Evolutionary conservation across 805 yeast species (phyloP), one percentile per base, ranked within the genome.

Genomic region (Dipodascus albidus): DNA sequence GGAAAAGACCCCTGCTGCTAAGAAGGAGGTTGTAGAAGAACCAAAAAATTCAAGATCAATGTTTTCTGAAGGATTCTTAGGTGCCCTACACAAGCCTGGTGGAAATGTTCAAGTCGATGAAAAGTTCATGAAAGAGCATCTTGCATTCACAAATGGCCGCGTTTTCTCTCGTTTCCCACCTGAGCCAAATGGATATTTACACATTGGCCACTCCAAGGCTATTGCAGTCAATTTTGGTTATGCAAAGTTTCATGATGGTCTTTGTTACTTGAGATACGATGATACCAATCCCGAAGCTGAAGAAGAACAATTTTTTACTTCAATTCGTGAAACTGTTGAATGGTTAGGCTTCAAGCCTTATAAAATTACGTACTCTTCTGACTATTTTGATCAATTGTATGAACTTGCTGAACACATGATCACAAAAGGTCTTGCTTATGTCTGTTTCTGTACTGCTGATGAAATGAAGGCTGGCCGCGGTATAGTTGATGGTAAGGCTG

Each of bases 271-370:
- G 68, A 80, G 99, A 68, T 93, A 81, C 63, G 99, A 93, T 70
- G 99, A 93, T 67, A 93, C 99, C 33, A 93, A 93, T 65, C 99
- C 99, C 1, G 99, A 93, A 71, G 96, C 97, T 48, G 99, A 93
- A 72, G 97, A 93, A 61, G 96, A 89, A 61, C 80, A 81, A 53
- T 93, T 85, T 67, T 88, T 93, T 69, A 81, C 80, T 59, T 82
- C 95, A 49, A 93, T 93, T 57, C 74, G 80, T 64, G 82, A 82
- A 58, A 87, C 91, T 80, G 85, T 93, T 51, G 76, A 77, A 56
- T 93, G 99, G 99, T 77, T 93, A 57, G 99, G 99, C 17, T 93
- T 87, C 66, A 69, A 74, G 59, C 99, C 99, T 31, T 90, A 87
- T 87, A 87, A 87, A 67, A 79, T 91, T 62, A 93, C 99, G 3